Conservation (phyloP, 2,329 filamentous ascomycete genomes). For the Ophiognomonia clavigignenti-juglandacearum region DNA sequence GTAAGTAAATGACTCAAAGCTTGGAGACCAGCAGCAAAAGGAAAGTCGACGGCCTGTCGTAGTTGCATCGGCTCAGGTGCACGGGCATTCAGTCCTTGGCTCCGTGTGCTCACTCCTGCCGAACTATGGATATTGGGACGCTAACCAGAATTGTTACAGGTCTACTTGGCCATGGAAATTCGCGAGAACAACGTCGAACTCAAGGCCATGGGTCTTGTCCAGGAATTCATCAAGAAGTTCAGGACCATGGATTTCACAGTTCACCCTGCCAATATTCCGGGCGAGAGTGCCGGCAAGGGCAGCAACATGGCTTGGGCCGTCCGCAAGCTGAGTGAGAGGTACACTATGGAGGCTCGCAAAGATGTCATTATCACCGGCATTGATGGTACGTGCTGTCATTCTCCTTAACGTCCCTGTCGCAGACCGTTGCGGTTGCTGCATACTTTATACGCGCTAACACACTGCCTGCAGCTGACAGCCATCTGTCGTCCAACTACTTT, state of each 20-base stretch:
- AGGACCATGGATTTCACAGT: slow-evolving; percentile 62
- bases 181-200: slow-evolving; percentile 56
- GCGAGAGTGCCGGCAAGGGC: slow-evolving; percentile 68
- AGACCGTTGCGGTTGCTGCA: slow-evolving; percentile 6
- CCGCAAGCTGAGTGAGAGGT: slow-evolving; percentile 58
- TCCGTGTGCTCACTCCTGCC: background rate
- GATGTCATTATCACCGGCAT: slow-evolving; percentile 67
- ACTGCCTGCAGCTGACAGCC: slow-evolving; percentile 57
- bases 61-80: background rate
- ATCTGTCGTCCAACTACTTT: slow-evolving; percentile 66
- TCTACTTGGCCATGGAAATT: slow-evolving; percentile 70
- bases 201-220: slow-evolving; percentile 59
- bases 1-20: slow-evolving; percentile 41
- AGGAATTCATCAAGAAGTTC: slow-evolving; percentile 60
- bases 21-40: background rate
- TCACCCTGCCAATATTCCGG: slow-evolving; percentile 60
- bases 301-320: slow-evolving; percentile 71
- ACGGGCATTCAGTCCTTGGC: background rate
- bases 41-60: no score
- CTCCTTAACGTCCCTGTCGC: background rate
- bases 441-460: slow-evolving; percentile 24
- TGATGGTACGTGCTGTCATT: slow-evolving; percentile 53
- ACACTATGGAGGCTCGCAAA: slow-evolving; percentile 45
- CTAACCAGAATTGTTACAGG: slow-evolving; percentile 33
- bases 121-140: slow-evolving; percentile 1